Conservation (phyloP, 257 asterid species). For the Rubia yunnanensis region DNA sequence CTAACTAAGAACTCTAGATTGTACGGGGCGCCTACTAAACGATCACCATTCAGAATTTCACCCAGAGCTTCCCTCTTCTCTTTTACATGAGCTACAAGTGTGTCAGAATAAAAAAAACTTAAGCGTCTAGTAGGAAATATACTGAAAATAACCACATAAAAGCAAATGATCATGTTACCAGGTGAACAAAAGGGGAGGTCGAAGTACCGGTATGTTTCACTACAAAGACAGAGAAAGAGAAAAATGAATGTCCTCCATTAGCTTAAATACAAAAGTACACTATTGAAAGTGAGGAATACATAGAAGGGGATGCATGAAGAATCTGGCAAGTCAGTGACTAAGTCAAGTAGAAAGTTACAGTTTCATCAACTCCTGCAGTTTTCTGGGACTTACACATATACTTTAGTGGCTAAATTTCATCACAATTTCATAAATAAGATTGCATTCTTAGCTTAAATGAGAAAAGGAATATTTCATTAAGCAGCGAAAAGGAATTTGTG, state of each 20-base stretch:
- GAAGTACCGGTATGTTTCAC: slow-evolving; percentile 45
- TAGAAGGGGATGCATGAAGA: background rate
- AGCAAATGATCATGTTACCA: slow-evolving; percentile 16
- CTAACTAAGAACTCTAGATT: slow-evolving; percentile 25
- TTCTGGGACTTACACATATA: background rate
- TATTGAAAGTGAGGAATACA: background rate
- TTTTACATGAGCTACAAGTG: slow-evolving; percentile 22
- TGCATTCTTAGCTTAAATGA: background rate
- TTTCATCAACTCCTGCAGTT: background rate
- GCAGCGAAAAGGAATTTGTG: background rate
- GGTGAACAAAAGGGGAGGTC: slow-evolving; percentile 51
- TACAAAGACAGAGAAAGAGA: slow-evolving; percentile 11
- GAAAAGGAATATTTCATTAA: background rate
- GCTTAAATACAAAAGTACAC: background rate
- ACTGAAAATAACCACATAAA: background rate
- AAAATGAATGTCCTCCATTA: background rate
- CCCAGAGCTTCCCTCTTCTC: slow-evolving; percentile 40
- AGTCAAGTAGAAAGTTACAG: no score
- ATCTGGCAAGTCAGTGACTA: background rate
- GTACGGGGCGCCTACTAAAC: slow-evolving; percentile 34
- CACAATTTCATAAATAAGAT: no score
- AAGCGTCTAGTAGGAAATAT: background rate
- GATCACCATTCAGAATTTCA: slow-evolving; percentile 39
- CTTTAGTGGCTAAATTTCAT: background rate
- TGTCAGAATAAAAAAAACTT: background rate